Percentiles rank a stretch among this genome's conserved stretches.
Conservation (phyloP, 208 protist species). For the Novymonas esmeraldas region DNA sequence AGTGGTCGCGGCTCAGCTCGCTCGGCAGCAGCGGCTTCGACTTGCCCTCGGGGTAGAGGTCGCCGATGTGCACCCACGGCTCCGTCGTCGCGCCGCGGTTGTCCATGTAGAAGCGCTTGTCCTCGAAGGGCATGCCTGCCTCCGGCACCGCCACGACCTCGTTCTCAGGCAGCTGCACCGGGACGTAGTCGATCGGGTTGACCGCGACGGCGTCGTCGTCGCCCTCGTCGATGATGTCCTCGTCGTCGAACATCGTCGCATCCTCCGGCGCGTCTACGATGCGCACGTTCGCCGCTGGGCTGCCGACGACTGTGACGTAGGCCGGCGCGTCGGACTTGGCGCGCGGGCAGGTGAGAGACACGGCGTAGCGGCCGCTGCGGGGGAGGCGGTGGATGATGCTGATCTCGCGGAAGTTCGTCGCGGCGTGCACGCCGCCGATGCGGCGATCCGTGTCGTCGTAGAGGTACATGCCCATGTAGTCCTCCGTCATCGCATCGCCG, state of each 20-base stretch:
- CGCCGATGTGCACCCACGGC: slow-evolving; percentile 68
- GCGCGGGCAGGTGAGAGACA: slow-evolving; percentile 73
- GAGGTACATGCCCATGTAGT: slow-evolving; percentile 86
- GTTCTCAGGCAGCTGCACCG: slow-evolving; percentile 33
- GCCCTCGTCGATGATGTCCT: slow-evolving; percentile 76
- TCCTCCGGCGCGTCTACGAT: slow-evolving; percentile 69
- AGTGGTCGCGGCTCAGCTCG: slow-evolving; percentile 51
- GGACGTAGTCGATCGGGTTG: slow-evolving; percentile 62
- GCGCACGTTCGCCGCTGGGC: slow-evolving; percentile 46
- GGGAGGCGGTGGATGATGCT: slow-evolving; percentile 62
- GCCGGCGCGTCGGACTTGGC: slow-evolving; percentile 53
- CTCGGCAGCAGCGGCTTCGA: slow-evolving; percentile 52
- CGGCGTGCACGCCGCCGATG: slow-evolving; percentile 65
- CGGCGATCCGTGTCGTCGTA: slow-evolving; percentile 65
- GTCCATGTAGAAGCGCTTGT: slow-evolving; percentile 54
- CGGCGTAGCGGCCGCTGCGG: slow-evolving; percentile 62
- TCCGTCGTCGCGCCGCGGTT: slow-evolving; percentile 46
- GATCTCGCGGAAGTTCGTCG: slow-evolving; percentile 88
- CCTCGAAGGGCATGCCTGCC: slow-evolving; percentile 54
- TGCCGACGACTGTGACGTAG: slow-evolving; percentile 49
- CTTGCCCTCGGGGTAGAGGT: slow-evolving; percentile 71
- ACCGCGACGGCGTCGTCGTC: slow-evolving; percentile 32
- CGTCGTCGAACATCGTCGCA: slow-evolving; percentile 73
- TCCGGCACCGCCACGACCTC: slow-evolving; percentile 36
- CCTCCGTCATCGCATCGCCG: slow-evolving; percentile 74